A percentile compares a stretch with the other conserved stretches of the same genome.
Evolutionary conservation across 495 filamentous ascomycete species (phyloP).

Genomic region (Daldinia vernicosa): DNA sequence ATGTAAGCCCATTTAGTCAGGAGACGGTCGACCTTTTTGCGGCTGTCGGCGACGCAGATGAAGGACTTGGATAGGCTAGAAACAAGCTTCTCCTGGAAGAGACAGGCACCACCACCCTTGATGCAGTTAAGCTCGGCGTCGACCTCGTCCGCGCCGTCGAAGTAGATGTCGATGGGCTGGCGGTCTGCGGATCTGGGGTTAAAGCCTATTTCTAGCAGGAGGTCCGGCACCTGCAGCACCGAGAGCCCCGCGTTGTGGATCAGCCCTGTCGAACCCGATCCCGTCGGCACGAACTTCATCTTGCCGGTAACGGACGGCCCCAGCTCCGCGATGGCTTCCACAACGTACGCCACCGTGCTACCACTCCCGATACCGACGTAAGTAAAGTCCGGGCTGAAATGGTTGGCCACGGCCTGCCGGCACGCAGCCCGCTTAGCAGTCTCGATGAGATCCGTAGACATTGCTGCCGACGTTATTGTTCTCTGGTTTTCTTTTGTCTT

Average conservation of each 20-base stretch:
- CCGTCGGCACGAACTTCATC: conserved; percentile 89
- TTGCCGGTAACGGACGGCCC: conserved; percentile 64
- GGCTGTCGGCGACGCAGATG: conserved; percentile 91
- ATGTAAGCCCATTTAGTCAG: conserved; percentile 83
- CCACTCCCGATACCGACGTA: conserved; percentile 94
- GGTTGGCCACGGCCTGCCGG: conserved; percentile 80
- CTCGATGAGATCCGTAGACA: conserved; percentile 65
- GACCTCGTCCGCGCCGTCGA: conserved; percentile 97
- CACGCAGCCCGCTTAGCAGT: conserved; percentile 86
- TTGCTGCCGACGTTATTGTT: conserved; percentile 35
- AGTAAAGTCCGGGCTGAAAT: conserved; percentile 75
- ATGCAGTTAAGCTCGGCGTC: conserved; percentile 95
- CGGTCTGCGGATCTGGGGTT: conserved; percentile 30
- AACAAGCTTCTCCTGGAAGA: conserved; percentile 98
- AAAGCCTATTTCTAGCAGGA: conserved; percentile 45
- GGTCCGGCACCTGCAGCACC: conserved; percentile 71
- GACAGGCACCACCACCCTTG: conserved; percentile 94
- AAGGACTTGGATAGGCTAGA: conserved; percentile 86
- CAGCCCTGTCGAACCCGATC: conserved; percentile 85
- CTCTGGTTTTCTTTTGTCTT: background rate
- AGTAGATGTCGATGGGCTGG: conserved; percentile 76
- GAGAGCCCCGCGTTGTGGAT: conserved; percentile 79
- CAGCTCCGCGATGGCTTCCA: conserved; percentile 86
- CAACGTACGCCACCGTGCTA: conserved; percentile 93
- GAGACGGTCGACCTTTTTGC: conserved; percentile 82